Base-by-base conservation (phyloP, 306 rosid species). In the Morella rubra region DNA sequence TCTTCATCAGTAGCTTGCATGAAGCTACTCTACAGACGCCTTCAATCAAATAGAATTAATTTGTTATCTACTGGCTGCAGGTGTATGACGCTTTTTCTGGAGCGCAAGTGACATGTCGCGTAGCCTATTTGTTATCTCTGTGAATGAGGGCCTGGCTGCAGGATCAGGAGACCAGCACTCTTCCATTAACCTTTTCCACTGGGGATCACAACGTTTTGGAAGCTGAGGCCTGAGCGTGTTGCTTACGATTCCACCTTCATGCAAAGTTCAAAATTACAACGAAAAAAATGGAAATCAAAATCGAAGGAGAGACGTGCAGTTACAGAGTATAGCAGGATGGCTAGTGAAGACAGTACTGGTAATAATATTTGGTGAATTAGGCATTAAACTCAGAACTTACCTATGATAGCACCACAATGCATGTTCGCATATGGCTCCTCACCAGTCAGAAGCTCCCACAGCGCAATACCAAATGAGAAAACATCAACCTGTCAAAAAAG, bases 381-480 rank as follows among this genome's bases (percentile, higher is more conserved):
- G 65, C 40, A 58, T 22, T 14, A 1, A 27, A 2, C 68, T 66
- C 22, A 81, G 68, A 75, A 32, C 76, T 79, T 81, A 91, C 99
- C 96, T 80, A 96, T 96, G 76, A 96, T 96, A 73, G 97, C 89
- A 69, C 99, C 99, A 60, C 98, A 96, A 66, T 96, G 98, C 97
- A 96, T 82, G 83, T 83, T 90, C 52, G 97, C 93, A 68, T 96
- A 96, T 13, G 99, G 99, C 81, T 96, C 98, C 79, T 92, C 98
- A 50, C 96, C 96, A 0, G 97, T 96, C 85, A 92, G 85, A 79
- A 96, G 88, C 90, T 96, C 99, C 99, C 98, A 96, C 96, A 92
- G 83, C 69, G 91, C 85, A 45, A 92, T 91, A 54, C 97, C 99
- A 77, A 91, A 96, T 13, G 99, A 96, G 89, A 87, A 96, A 64